A percentile compares a stretch with the other conserved stretches of the same genome.
phyloP scores from a whole-genome alignment of 371 early-diverging fungal genomes.

The Mortierella sp. region DNA sequence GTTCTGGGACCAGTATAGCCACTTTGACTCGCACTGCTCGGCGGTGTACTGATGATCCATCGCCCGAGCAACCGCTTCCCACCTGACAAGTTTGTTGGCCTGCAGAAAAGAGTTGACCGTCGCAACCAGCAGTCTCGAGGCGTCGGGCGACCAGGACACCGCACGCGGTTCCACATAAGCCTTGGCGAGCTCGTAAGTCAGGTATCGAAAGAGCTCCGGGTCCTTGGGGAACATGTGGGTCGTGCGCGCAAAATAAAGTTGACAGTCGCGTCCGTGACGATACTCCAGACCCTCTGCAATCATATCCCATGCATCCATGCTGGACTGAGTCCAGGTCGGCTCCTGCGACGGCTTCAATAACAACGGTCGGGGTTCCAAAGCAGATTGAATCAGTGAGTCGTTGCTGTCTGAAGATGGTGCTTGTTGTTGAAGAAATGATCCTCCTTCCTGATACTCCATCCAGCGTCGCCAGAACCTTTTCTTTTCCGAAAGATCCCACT shows the following conservation, averaged over 20 bases:
- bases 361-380: not conserved
- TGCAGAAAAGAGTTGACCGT: conserved; percentile 28
- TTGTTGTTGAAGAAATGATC: conserved; percentile 11
- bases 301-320: conserved; percentile 37
- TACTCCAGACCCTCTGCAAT: conserved; percentile 55
- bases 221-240: conserved; percentile 40
- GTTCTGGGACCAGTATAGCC: conserved; percentile 39
- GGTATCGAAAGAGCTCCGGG: conserved; percentile 26
- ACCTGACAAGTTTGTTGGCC: conserved; percentile 7
- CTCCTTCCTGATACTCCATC: conserved; percentile 26
- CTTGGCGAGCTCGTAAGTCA: conserved; percentile 27
- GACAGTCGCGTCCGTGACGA: conserved; percentile 49
- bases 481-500: conserved; percentile 49
- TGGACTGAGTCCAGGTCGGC: not conserved
- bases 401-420: not conserved
- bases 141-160: conserved; percentile 23
- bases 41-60: conserved; percentile 23
- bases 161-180: conserved; percentile 17
- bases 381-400: not conserved
- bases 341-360: not conserved
- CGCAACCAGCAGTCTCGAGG: conserved; percentile 17
- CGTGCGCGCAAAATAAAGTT: conserved; percentile 34
- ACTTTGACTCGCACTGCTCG: conserved; percentile 28
- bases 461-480: conserved; percentile 50
- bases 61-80: conserved; percentile 20